A percentile compares a stretch with the other conserved stretches of the same genome.
Evolutionary conservation across 139 green algal genomes (phyloP).

Genomic region (Micractinium sp.): DNA sequence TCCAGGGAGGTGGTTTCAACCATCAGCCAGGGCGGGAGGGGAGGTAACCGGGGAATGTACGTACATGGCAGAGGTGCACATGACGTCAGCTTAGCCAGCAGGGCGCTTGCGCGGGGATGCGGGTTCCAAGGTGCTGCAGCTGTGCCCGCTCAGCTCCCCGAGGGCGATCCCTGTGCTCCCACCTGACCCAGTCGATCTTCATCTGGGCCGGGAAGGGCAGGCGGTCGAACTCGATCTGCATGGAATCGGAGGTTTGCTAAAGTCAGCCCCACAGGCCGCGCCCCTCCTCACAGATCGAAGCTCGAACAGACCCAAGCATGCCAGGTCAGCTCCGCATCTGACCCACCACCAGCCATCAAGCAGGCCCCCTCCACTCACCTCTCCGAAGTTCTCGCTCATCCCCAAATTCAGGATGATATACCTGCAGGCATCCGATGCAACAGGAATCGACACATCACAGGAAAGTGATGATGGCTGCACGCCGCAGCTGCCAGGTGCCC

Average conservation of each 20-base stretch:
- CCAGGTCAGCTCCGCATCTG: too few species aligned
- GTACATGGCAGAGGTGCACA: too few species aligned
- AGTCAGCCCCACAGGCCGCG: too few species aligned
- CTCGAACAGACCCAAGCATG: too few species aligned
- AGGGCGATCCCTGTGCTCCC: not conserved
- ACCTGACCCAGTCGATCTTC: constrained; percentile 53
- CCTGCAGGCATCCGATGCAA: too few species aligned
- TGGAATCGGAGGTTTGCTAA: not conserved
- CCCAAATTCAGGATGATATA: constrained; percentile 69
- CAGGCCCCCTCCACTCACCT: not conserved
- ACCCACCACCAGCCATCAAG: too few species aligned
- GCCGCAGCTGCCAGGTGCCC: too few species aligned
- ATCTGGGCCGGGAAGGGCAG: constrained; percentile 41
- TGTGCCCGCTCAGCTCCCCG: not conserved
- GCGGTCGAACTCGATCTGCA: constrained; percentile 33
- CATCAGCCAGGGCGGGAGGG: too few species aligned
- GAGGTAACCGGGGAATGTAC: too few species aligned
- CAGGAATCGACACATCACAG: too few species aligned
- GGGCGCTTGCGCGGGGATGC: not conserved
- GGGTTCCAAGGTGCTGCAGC: not conserved
- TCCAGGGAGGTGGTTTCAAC: not conserved
- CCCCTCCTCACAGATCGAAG: too few species aligned
- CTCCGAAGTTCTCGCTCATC: constrained; percentile 50
- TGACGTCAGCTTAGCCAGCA: not conserved
- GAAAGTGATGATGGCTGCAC: too few species aligned